Percentiles rank a stretch among this genome's conserved stretches.
phyloP scores from a whole-genome alignment of 306 rosid genomes.

The Cucumis hystrix region DNA sequence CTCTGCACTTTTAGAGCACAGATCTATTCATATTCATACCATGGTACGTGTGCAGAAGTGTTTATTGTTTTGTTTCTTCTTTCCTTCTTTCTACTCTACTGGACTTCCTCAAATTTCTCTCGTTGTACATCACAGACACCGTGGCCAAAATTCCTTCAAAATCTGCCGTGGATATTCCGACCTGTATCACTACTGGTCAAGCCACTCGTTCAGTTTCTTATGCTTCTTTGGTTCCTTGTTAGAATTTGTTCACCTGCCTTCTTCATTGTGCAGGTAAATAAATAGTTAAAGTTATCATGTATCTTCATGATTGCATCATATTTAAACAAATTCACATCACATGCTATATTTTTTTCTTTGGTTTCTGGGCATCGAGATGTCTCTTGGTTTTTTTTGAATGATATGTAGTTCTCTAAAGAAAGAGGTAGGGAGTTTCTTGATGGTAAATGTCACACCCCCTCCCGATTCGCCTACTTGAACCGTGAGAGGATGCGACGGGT shows the following conservation, averaged over 20 bases:
- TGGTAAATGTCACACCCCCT: neutral
- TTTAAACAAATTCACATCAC: neutral
- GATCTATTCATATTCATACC: conserved; percentile 54
- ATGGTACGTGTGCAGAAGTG: conserved; percentile 38
- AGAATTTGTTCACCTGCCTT: conserved; percentile 71
- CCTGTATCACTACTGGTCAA: conserved; percentile 57
- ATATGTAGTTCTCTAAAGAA: too few relatives aligned
- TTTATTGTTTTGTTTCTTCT: neutral
- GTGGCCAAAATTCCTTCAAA: conserved; percentile 40
- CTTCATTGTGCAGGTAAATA: conserved; percentile 75
- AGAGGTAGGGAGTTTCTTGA: neutral
- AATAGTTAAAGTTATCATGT: neutral
- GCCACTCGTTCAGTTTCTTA: conserved; percentile 55
- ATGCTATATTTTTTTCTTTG: neutral
- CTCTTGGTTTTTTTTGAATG: neutral
- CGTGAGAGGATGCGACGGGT: too few relatives aligned
- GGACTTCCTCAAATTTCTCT: neutral
- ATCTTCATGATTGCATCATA: neutral
- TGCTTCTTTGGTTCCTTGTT: conserved; percentile 86
- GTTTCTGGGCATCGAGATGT: neutral
- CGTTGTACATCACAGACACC: conserved; percentile 49
- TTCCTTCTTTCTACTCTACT: neutral
- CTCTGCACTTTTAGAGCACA: conserved; percentile 47
- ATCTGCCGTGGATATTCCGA: conserved; percentile 46
- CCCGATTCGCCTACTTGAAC: too few relatives aligned